These are phyloP conservation scores for Acanthochlamys bracteata DNA, from an alignment of 106 monocot species.

Conservation along the genomic window DNA sequence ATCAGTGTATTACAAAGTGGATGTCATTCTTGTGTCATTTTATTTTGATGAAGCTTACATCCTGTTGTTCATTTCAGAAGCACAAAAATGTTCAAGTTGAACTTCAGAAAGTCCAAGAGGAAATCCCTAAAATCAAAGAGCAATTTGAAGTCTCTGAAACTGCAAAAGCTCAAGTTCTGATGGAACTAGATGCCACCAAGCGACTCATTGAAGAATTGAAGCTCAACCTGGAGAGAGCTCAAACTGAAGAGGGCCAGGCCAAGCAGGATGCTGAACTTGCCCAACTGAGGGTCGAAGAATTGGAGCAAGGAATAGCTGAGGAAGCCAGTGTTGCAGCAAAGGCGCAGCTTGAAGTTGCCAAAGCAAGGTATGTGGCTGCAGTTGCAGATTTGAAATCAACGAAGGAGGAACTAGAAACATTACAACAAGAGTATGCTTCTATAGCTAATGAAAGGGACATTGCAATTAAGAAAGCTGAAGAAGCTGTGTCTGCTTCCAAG, in stretches of 20 bases:
- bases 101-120: constrained; percentile 27
- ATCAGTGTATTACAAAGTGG: too few relatives aligned
- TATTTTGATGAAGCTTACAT: too few relatives aligned
- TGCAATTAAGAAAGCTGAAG: constrained; percentile 28
- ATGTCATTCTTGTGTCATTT: too few relatives aligned
- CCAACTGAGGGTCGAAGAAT: constrained; percentile 31
- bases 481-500: constrained; percentile 24
- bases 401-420: constrained; percentile 20
- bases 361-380: constrained; percentile 23
- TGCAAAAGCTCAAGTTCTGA: constrained; percentile 21
- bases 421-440: constrained; percentile 17
- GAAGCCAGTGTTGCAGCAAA: constrained; percentile 34
- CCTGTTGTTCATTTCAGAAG: constrained; percentile 18
- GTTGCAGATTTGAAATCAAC: constrained; percentile 30
- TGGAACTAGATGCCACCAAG: constrained; percentile 35
- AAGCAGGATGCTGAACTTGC: constrained; percentile 45
- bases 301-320: constrained; percentile 33
- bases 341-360: constrained; percentile 34
- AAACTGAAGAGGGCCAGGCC: constrained; percentile 36
- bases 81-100: constrained; percentile 19
- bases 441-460: constrained; percentile 24
- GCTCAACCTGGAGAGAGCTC: constrained; percentile 34
- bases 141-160: constrained; percentile 30
- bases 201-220: constrained; percentile 40
- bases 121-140: constrained; percentile 32